Conservation (phyloP, 1,139 yeast species). For the Saccharomyces pastorianus region DNA sequence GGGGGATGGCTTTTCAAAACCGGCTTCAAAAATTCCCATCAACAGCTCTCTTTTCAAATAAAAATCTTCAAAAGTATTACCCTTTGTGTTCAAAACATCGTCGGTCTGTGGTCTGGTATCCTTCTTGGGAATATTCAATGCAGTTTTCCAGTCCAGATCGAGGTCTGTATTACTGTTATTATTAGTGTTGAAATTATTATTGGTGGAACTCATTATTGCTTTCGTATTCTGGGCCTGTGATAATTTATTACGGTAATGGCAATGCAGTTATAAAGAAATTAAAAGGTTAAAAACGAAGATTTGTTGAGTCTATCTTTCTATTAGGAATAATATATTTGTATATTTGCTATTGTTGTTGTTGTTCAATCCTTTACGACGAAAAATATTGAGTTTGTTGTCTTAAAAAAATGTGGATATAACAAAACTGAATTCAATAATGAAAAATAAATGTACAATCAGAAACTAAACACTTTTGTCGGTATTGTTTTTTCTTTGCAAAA, state of each 20-base stretch:
- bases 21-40: conserved; percentile 98
- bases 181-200: conserved; percentile 1
- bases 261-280: not conserved
- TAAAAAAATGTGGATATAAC: not conserved
- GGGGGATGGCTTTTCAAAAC: conserved; percentile 96
- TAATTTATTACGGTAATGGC: not conserved
- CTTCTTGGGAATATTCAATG: conserved; percentile 67
- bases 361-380: not conserved
- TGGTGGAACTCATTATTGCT: not conserved
- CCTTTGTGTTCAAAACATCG: conserved; percentile 88
- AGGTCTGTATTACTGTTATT: conserved; percentile 6
- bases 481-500: not conserved
- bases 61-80: conserved; percentile 87
- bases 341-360: not conserved
- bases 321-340: not conserved
- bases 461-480: not conserved
- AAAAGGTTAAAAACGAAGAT: not conserved
- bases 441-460: not conserved
- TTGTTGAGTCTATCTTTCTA: not conserved
- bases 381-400: not conserved
- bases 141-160: conserved; percentile 53
- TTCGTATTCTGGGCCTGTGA: not conserved
- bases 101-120: conserved; percentile 94
- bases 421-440: not conserved
- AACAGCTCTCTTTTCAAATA: conserved; percentile 82